These are phyloP conservation scores for Penicillium sp. DNA, from an alignment of 2,329 filamentous ascomycete species.

Conservation along the genomic window DNA sequence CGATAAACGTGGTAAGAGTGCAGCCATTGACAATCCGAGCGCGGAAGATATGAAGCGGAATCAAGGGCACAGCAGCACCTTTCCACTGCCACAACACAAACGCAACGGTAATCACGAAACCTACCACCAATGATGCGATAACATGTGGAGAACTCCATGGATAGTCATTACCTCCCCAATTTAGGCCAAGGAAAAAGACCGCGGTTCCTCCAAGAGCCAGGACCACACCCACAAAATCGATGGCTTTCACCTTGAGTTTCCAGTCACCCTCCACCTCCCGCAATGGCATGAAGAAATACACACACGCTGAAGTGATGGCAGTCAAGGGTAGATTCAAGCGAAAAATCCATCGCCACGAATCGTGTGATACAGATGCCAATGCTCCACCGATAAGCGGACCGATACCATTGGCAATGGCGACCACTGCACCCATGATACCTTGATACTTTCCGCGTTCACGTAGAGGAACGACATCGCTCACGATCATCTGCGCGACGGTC, in stretches of 20 bases:
- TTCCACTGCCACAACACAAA: slow-evolving; percentile 40
- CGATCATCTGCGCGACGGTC: slow-evolving; percentile 60
- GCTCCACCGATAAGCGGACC: slow-evolving; percentile 57
- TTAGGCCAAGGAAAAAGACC: slow-evolving; percentile 52
- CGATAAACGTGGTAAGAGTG: slow-evolving; percentile 58
- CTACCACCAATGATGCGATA: slow-evolving; percentile 55
- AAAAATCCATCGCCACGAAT: slow-evolving; percentile 57
- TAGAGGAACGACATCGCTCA: slow-evolving; percentile 61
- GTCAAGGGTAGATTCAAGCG: slow-evolving; percentile 57
- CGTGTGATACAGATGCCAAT: slow-evolving; percentile 46
- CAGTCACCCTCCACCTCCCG: slow-evolving; percentile 56
- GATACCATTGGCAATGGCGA: slow-evolving; percentile 56
- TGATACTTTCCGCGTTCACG: slow-evolving; percentile 64
- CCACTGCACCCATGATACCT: slow-evolving; percentile 51
- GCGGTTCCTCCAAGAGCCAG: slow-evolving; percentile 49
- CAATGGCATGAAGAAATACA: slow-evolving; percentile 59
- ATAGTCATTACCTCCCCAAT: slow-evolving; percentile 62
- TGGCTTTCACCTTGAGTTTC: slow-evolving; percentile 51
- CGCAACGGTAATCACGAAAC: slow-evolving; percentile 31
- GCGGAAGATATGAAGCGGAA: slow-evolving; percentile 54
- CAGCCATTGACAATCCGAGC: slow-evolving; percentile 56
- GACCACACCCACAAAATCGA: slow-evolving; percentile 53
- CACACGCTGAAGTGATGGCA: slow-evolving; percentile 46
- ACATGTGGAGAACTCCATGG: slow-evolving; percentile 58
- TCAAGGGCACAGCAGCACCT: slow-evolving; percentile 25